phyloP scores from a whole-genome alignment of 371 early-diverging fungal species.

The Apophysomyces variabilis region DNA sequence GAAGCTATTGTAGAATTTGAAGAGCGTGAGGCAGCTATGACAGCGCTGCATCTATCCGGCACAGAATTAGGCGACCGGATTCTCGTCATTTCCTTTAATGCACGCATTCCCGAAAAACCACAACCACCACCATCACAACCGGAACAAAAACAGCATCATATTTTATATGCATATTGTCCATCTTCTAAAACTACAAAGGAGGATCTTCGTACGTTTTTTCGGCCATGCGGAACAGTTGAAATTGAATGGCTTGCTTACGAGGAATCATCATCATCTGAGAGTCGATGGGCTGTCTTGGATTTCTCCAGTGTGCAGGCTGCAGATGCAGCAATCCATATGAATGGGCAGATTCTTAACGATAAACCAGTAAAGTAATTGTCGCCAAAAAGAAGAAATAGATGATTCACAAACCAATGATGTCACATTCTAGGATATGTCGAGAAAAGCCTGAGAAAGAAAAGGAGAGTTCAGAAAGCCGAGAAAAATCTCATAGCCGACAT shows the following conservation, averaged over 20 bases:
- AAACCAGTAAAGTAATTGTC: slow-evolving; percentile 32
- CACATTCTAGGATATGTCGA: not conserved
- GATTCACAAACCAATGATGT: not conserved
- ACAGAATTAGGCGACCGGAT: slow-evolving; percentile 67
- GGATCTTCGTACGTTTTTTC: slow-evolving; percentile 58
- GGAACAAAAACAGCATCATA: slow-evolving; percentile 71
- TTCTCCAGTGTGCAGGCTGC: slow-evolving; percentile 66
- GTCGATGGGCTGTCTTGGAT: slow-evolving; percentile 77
- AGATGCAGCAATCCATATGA: slow-evolving; percentile 61
- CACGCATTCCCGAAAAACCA: slow-evolving; percentile 41
- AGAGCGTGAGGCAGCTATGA: slow-evolving; percentile 45
- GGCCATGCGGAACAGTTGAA: slow-evolving; percentile 58
- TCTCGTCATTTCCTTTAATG: slow-evolving; percentile 47
- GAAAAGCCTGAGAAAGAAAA: slow-evolving; percentile 1
- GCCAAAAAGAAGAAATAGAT: not conserved
- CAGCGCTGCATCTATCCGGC: slow-evolving; percentile 69
- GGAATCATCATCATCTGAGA: slow-evolving; percentile 56
- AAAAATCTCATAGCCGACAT: slow-evolving; percentile 1
- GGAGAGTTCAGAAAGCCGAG: not conserved
- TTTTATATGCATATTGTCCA: slow-evolving; percentile 65
- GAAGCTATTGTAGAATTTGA: slow-evolving; percentile 64
- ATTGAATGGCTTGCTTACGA: slow-evolving; percentile 30
- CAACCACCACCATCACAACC: slow-evolving; percentile 29
- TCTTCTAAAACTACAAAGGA: slow-evolving; percentile 46
- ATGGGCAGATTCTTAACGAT: slow-evolving; percentile 59